Evolutionary conservation across 1,284 basidiomycete species (phyloP), one percentile per base, ranked within the genome.

Genomic region (Clitocybe nebularis): DNA sequence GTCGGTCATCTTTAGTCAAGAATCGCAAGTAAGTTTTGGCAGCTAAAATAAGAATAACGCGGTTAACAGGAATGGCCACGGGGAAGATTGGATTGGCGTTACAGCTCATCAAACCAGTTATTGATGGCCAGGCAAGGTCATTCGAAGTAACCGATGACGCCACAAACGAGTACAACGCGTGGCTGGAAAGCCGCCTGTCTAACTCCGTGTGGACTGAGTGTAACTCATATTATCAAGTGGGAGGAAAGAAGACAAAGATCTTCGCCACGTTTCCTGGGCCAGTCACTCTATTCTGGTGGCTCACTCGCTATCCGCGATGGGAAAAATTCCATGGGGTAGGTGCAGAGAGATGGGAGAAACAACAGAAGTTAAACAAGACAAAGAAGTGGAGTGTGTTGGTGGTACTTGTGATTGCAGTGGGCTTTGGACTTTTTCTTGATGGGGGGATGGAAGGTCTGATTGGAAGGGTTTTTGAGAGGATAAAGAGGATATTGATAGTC

Each of bases 1-100:
- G 11, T 77, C 75, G 16, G 63, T 74, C 24, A 64, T 77, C 34
- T 79, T 75, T 53, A 66, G 63, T 43, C 64, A 75, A 50, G 76
- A 78, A 56, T 63, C 66, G 17, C 72, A 76, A 66, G 73, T 71
- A 36, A 49, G 57, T 43, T 32, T 34, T 46, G 39, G 45, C 29
- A 13, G 25, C 41, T 45, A 38, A 52, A 33, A 28, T 11, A 23
- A 45, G 32, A 26, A n/a, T n/a, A n/a, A n/a, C n/a, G n/a, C n/a
- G n/a, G n/a, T n/a, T n/a, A n/a, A n/a, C n/a, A n/a, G n/a, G n/a
- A n/a, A n/a, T n/a, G n/a, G n/a, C n/a, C n/a, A n/a, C n/a, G n/a
- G n/a, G n/a, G 22, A 16, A 77, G 76, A 71, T 76, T 45, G 58
- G 66, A 38, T 62, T 70, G 41, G 62, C 67, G 23, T 33, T 75